Base-by-base conservation (phyloP, 2,329 filamentous ascomycete species). In the Fusarium anguioides region DNA sequence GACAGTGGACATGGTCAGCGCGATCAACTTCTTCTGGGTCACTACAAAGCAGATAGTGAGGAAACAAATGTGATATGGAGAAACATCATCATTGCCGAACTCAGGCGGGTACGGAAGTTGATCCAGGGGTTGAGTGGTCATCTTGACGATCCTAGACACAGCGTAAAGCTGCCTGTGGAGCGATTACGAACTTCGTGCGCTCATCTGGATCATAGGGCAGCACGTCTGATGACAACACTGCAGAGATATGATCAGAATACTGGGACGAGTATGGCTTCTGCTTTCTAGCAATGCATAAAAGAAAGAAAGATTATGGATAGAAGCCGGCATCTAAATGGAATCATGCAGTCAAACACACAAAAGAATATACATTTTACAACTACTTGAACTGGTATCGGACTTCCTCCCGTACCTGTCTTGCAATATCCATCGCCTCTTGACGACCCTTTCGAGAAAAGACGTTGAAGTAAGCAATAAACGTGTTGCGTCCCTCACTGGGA, bases 401-500 rank as follows among this genome's bases (percentile, higher is more conserved):
- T 37, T 31, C 35, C 36, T 55, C 44, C 18, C 52, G 52, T 9
- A 55, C 18, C 8, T 48, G 51, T 8, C 27, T 48, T 23, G 52
- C 42, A 41, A 55, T 40, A 31, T 49, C 42, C 52, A 41, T 49
- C 33, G 42, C 52, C 29, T 49, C 52, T 40, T 55, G 23, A 26
- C 52, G 42, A 27, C 52, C 21, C n/a, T 11, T 49, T 33, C 44
- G 52, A 26, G 44, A 55, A 37, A 55, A 49, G 6, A 55, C 44
- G 18, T 55, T 55, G 14, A 55, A 55, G 44, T 55, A 55, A 33
- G 52, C 52, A 48, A 55, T 35, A 27, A 55, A 55, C 8, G 52
- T 55, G 41, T 55, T 55, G 5, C 52, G 52, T 8, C 52, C 52
- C 17, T 55, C 36, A 24, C 44, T 55, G 5, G 42, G 52, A 40